Evolutionary conservation across 1,284 basidiomycete species (phyloP).

Genomic region (Paramarasmius palmivorus): DNA sequence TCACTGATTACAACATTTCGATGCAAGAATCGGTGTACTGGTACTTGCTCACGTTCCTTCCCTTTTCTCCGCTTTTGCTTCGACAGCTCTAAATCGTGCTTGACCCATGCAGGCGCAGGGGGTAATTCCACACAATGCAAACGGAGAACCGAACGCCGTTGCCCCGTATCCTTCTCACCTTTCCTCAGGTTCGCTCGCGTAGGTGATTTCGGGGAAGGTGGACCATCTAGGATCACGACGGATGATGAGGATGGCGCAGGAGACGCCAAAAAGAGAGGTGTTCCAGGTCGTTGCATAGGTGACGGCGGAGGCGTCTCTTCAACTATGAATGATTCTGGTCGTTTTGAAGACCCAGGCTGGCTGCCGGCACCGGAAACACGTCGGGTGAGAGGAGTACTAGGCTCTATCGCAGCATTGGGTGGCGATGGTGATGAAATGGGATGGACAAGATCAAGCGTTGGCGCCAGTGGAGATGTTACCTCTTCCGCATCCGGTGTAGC

Average conservation of each 20-base stretch:
- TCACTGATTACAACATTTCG: not conserved
- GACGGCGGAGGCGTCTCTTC: too few species aligned
- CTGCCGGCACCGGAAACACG: too few species aligned
- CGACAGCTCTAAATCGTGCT: constrained; percentile 8
- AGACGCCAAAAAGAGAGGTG: not conserved
- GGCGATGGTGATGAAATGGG: too few species aligned
- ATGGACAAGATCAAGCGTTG: too few species aligned
- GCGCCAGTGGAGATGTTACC: too few species aligned
- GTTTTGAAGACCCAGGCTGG: too few species aligned
- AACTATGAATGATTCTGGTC: too few species aligned
- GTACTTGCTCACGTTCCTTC: not conserved
- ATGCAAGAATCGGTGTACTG: not conserved
- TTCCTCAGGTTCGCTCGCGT: not conserved
- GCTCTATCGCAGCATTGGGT: too few species aligned
- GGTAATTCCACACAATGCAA: constrained; percentile 18
- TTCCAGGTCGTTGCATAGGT: too few species aligned
- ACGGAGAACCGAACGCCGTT: not conserved
- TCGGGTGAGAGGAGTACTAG: too few species aligned
- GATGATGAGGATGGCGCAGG: not conserved
- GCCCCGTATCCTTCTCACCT: not conserved
- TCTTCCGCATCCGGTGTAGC: too few species aligned
- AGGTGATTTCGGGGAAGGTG: not conserved
- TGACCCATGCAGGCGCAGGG: constrained; percentile 27
- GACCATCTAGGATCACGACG: not conserved
- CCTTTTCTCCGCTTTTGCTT: not conserved